Percentiles rank a stretch among this genome's conserved stretches.
phyloP scores from a whole-genome alignment of 805 yeast genomes.

The Wickerhamiella kurtzmanii region DNA sequence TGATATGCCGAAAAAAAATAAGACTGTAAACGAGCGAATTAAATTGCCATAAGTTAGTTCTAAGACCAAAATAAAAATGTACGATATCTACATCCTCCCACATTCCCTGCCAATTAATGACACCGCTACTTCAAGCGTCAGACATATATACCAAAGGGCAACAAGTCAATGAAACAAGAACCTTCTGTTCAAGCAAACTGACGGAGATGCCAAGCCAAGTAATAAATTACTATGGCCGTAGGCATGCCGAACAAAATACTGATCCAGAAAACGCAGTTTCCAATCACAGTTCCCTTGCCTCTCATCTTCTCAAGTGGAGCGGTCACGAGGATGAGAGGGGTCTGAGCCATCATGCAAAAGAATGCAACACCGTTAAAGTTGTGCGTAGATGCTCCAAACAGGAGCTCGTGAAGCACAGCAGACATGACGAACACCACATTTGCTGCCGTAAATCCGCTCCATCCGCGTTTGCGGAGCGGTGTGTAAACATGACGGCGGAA shows the following conservation, averaged over 20 bases:
- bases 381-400: slow-evolving; percentile 36
- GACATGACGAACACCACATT: slow-evolving; percentile 31
- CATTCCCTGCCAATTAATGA: too few species aligned
- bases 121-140: too few species aligned
- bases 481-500: slow-evolving; percentile 32
- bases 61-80: too few species aligned
- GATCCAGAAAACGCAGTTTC: slow-evolving; percentile 36
- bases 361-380: slow-evolving; percentile 36
- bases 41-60: too few species aligned
- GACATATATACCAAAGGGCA: too few species aligned
- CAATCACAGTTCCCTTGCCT: slow-evolving; percentile 30
- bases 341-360: slow-evolving; percentile 31
- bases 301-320: slow-evolving; percentile 31
- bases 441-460: slow-evolving; percentile 22
- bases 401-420: slow-evolving; percentile 34
- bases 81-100: too few species aligned
- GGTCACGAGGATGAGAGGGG: slow-evolving; percentile 31
- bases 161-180: too few species aligned
- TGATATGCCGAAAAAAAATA: too few species aligned
- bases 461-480: slow-evolving; percentile 29
- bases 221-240: slow-evolving; percentile 32
- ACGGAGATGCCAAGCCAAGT: slow-evolving; percentile 31
- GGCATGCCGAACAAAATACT: slow-evolving; percentile 36
- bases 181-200: too few species aligned
- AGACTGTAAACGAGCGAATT: too few species aligned